Evolutionary conservation across 805 yeast species (phyloP).

Genomic region (Blastobotrys chiropterorum): DNA sequence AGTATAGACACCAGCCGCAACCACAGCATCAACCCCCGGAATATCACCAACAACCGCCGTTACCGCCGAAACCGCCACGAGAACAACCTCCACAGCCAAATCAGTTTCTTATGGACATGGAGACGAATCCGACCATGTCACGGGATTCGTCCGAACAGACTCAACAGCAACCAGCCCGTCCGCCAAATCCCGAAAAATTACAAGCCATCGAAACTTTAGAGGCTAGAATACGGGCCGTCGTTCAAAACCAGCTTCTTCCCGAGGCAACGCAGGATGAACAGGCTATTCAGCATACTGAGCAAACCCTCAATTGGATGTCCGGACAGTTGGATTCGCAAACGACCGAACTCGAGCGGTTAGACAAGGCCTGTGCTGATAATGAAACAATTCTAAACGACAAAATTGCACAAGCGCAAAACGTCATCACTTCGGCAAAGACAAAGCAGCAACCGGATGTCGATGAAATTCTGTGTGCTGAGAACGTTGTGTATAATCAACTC

Average conservation of each 20-base stretch:
- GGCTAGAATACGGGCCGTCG: constrained; percentile 21
- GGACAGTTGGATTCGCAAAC: constrained; percentile 34
- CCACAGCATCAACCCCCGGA: background rate
- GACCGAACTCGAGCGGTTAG: constrained; percentile 24
- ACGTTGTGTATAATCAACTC: constrained; percentile 52
- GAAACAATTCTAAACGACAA: constrained; percentile 27
- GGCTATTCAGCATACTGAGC: constrained; percentile 30
- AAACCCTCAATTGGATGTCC: constrained; percentile 32
- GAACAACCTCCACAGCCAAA: background rate
- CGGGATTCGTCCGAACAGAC: background rate
- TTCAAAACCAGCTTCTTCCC: constrained; percentile 22
- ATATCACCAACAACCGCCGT: background rate
- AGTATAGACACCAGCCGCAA: constrained; percentile 5
- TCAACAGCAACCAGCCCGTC: constrained; percentile 19
- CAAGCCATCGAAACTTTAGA: constrained; percentile 23
- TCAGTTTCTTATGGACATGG: background rate
- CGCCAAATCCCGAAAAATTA: constrained; percentile 35
- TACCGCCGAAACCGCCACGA: constrained; percentile 2
- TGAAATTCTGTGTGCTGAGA: constrained; percentile 44
- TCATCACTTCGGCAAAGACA: constrained; percentile 30
- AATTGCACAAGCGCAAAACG: constrained; percentile 26
- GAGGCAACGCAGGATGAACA: constrained; percentile 23
- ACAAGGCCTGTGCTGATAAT: constrained; percentile 27
- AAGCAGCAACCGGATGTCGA: constrained; percentile 36
- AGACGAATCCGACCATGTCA: background rate